Percentiles rank a stretch among this genome's conserved stretches.
These are phyloP conservation scores for Kockiozyma suomiensis DNA, from an alignment of 805 yeast genomes.

Conservation along the genomic window DNA sequence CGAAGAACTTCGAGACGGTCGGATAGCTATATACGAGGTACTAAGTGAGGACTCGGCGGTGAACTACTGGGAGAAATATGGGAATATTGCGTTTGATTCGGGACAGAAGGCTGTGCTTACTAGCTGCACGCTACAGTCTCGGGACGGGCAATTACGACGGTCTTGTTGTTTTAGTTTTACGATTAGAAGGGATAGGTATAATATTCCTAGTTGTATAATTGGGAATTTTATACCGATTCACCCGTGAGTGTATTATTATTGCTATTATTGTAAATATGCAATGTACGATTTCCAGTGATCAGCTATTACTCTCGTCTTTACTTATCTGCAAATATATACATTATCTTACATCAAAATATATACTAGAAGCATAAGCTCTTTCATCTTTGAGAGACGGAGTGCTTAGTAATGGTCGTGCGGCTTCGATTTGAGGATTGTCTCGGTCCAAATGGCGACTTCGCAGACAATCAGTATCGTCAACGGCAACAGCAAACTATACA, in stretches of 20 bases:
- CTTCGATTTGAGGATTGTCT: too few species aligned
- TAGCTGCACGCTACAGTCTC: constrained; percentile 81
- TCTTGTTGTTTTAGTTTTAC: constrained; percentile 95
- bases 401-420: too few species aligned
- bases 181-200: constrained; percentile 86
- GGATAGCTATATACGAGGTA: constrained; percentile 85
- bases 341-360: not conserved
- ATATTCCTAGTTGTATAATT: constrained; percentile 95
- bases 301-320: too few species aligned
- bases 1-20: constrained; percentile 90
- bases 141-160: constrained; percentile 76
- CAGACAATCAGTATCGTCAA: not conserved
- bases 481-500: not conserved
- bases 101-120: constrained; percentile 94
- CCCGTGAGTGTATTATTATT: not conserved
- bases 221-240: constrained; percentile 88
- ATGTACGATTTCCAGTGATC: not conserved
- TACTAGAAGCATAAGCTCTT: not conserved
- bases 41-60: constrained; percentile 97
- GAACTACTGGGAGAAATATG: constrained; percentile 97
- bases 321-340: too few species aligned
- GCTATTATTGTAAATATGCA: not conserved
- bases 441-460: not conserved
- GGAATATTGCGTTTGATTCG: constrained; percentile 92
- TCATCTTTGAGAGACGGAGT: too few species aligned